These are phyloP conservation scores for Tilletiopsis washingtonensis DNA, from an alignment of 1,284 basidiomycete genomes.

Conservation along the genomic window DNA sequence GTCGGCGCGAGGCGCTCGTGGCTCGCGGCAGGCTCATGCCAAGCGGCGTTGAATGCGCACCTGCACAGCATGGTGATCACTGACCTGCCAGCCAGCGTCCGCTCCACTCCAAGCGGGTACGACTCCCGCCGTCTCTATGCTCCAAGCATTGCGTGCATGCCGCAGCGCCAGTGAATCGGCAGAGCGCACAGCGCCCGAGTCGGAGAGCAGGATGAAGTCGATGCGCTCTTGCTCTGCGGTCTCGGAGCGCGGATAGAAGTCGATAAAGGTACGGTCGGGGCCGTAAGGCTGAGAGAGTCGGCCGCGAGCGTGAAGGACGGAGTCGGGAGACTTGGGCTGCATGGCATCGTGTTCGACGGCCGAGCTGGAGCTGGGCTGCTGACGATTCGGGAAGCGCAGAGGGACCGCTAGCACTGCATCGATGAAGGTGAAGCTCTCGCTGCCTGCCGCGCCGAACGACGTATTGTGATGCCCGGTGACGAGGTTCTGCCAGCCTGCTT, in stretches of 20 bases:
- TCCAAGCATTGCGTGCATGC: constrained; percentile 8
- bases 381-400: neutral
- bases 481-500: constrained; percentile 5
- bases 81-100: constrained; percentile 25
- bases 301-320: no score
- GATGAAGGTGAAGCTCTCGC: constrained; percentile 1
- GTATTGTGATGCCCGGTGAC: constrained; percentile 14
- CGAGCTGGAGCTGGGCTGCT: neutral
- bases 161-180: constrained; percentile 8
- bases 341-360: neutral
- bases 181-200: constrained; percentile 16
- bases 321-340: neutral
- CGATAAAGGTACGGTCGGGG: constrained; percentile 19
- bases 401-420: constrained; percentile 1
- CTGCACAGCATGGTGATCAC: constrained; percentile 23
- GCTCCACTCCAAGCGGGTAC: constrained; percentile 28
- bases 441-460: neutral
- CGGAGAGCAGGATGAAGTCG: constrained; percentile 24
- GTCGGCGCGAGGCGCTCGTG: no score
- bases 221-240: constrained; percentile 22
- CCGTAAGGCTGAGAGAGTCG: constrained; percentile 14
- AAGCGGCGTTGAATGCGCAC: no score
- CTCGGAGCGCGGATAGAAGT: constrained; percentile 13
- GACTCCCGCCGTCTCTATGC: constrained; percentile 16
- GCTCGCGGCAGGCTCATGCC: no score